Percentiles rank a stretch among this genome's conserved stretches.
Evolutionary conservation across 1,284 basidiomycete species (phyloP).

Genomic region (Boletus albobrunnescens): DNA sequence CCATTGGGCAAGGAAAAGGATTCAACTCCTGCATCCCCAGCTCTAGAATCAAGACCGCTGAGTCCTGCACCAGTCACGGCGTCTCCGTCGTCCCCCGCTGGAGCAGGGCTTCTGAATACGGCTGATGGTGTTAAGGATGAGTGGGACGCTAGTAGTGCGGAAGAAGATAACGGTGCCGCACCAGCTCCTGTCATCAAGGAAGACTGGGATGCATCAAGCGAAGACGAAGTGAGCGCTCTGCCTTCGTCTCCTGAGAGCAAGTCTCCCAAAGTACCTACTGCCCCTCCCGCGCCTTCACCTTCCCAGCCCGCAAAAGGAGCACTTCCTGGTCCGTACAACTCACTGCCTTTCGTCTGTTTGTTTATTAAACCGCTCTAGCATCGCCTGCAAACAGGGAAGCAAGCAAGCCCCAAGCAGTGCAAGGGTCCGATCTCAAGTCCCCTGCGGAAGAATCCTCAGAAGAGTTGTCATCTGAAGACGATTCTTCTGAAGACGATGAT

Average conservation of each 20-base stretch:
- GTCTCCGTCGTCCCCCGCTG: constrained; percentile 25
- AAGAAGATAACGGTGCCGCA: constrained; percentile 31
- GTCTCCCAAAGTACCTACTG: constrained; percentile 27
- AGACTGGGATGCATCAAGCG: constrained; percentile 84
- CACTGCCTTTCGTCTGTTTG: not conserved
- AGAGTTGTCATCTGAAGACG: constrained; percentile 44
- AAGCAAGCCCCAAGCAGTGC: constrained; percentile 2
- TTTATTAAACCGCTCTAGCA: constrained; percentile 3
- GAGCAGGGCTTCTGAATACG: constrained; percentile 17
- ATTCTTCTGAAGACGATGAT: constrained; percentile 39
- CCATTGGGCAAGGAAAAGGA: constrained; percentile 43
- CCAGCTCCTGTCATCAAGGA: constrained; percentile 57
- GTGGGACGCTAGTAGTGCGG: constrained; percentile 69
- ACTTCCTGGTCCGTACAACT: constrained; percentile 11
- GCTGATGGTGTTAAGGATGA: constrained; percentile 63
- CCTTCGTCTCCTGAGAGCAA: constrained; percentile 17
- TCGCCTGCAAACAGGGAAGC: constrained; percentile 4
- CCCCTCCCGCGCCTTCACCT: constrained; percentile 16
- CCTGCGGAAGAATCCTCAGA: constrained; percentile 39
- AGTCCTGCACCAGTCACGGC: constrained; percentile 41
- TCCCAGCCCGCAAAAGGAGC: constrained; percentile 1
- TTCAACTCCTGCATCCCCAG: constrained; percentile 41
- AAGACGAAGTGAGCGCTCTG: constrained; percentile 45
- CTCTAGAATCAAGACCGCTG: constrained; percentile 50
- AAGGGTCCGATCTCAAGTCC: constrained; percentile 8